Evolutionary conservation across 768 basidiomycete species (phyloP).

Genomic region (Plicaturopsis crispa): DNA sequence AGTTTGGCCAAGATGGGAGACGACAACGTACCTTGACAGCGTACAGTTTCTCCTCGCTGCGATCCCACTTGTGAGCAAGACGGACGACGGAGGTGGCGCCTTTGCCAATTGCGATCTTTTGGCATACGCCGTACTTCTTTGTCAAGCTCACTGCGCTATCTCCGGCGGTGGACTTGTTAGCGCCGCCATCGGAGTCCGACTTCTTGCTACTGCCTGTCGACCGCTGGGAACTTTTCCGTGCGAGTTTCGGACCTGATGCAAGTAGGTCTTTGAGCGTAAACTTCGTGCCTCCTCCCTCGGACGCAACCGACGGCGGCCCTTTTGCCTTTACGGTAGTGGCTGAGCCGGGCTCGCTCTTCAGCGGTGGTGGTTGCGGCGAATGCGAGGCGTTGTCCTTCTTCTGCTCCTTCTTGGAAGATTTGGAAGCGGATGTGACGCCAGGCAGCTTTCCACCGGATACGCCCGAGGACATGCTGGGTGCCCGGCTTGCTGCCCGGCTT

Average conservation of each 20-base stretch:
- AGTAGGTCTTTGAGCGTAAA: slow-evolving; percentile 84
- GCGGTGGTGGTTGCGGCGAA: slow-evolving; percentile 2
- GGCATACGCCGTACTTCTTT: slow-evolving; percentile 96
- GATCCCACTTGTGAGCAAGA: slow-evolving; percentile 98
- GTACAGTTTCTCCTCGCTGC: slow-evolving; percentile 92
- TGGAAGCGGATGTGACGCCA: slow-evolving; percentile 29
- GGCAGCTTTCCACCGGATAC: slow-evolving; percentile 33
- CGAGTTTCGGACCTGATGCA: slow-evolving; percentile 64
- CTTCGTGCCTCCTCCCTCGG: slow-evolving; percentile 55
- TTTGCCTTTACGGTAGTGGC: slow-evolving; percentile 21
- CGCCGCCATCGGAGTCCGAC: slow-evolving; percentile 57
- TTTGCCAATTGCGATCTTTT: slow-evolving; percentile 94
- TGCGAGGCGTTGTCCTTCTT: slow-evolving; percentile 11
- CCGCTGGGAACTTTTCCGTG: slow-evolving; percentile 62
- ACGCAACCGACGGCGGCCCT: slow-evolving; percentile 43
- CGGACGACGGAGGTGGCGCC: slow-evolving; percentile 97
- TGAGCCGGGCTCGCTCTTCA: slow-evolving; percentile 2
- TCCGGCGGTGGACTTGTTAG: slow-evolving; percentile 34
- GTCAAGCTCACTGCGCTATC: slow-evolving; percentile 52
- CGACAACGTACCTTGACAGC: slow-evolving; percentile 82
- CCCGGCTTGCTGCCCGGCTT: slow-evolving; percentile 34
- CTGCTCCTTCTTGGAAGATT: slow-evolving; percentile 13
- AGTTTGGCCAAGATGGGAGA: not conserved
- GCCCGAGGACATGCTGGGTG: slow-evolving; percentile 21
- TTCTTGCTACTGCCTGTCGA: slow-evolving; percentile 57